Conservation (phyloP, 768 basidiomycete genomes). For the Boletus coccyginus region DNA sequence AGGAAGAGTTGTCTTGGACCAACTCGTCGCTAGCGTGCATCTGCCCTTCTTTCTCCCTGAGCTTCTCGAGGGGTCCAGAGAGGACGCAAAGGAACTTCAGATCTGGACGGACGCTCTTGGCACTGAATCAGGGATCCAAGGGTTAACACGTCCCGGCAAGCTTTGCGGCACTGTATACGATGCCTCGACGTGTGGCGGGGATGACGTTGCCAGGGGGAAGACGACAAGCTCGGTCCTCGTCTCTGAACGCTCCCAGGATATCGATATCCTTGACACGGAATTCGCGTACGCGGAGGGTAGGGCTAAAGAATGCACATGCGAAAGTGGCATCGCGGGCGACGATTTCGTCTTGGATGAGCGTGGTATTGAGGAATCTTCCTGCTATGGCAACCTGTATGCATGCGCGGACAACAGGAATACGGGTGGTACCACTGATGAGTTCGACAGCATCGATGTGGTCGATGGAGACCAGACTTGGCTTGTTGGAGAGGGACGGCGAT, state of each 20-base stretch:
- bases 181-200: conserved; percentile 90
- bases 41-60: conserved; percentile 79
- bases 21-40: conserved; percentile 94
- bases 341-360: conserved; percentile 98
- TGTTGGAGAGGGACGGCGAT: conserved; percentile 73
- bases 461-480: conserved; percentile 68
- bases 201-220: conserved; percentile 82
- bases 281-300: conserved; percentile 96
- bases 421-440: conserved; percentile 90
- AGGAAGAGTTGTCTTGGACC: conserved; percentile 68
- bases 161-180: conserved; percentile 67
- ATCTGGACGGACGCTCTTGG: conserved; percentile 50
- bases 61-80: conserved; percentile 66
- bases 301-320: conserved; percentile 94
- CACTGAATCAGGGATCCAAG: conserved; percentile 84
- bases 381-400: conserved; percentile 82
- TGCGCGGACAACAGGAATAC: conserved; percentile 87
- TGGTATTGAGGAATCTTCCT: conserved; percentile 82
- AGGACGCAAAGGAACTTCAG: conserved; percentile 45
- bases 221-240: conserved; percentile 89
- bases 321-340: conserved; percentile 95
- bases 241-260: conserved; percentile 76
- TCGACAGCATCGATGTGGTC: conserved; percentile 91
- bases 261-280: conserved; percentile 87
- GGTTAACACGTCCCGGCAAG: conserved; percentile 79